Evolutionary conservation across 2,329 filamentous ascomycete genomes (phyloP), one percentile per base, ranked within the genome.

Genomic region (Blastomyces parvus): DNA sequence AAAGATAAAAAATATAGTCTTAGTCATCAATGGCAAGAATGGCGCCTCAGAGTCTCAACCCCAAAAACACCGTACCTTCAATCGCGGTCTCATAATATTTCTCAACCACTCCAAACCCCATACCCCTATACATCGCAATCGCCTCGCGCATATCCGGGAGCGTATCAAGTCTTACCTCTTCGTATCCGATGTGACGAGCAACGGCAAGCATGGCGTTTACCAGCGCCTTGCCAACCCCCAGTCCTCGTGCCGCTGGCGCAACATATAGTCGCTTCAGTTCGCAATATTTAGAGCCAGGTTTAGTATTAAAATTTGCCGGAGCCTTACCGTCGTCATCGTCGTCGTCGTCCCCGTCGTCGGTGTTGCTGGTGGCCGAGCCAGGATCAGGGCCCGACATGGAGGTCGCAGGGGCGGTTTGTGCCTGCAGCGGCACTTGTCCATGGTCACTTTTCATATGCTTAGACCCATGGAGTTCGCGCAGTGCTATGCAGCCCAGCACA

Each of bases 241-340:
- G 67, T 2, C 83, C 81, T 30, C 83, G 78, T 1, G 78, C 77
- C 50, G 73, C 68, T 0, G 81, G 80, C 1, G 73, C 64, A 9
- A 84, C 77, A 66, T 83, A 86, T 0, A 86, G 74, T 1, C 84
- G 76, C 69, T 86, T 86, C 74, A 86, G 81, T 70, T 86, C 84
- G 67, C 79, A 81, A 25, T 70, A 71, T 17, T 62, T 48, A 14
- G 57, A 30, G 42, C 17, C 25, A 13, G 38, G 14, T 57, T 38
- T 19, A 25, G 62, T 62, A 50, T n/a, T 58, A 25, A 30, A n/a
- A 25, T 66, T 64, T 44, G 64, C 9, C 44, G 60, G 46, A 40
- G 56, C 14, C 19, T 25, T 25, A 42, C 55, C 55, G n/a, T 38
- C 38, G n/a, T 38, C 3, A n/a, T 17, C 19, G 11, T 25, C 13